A percentile compares a stretch with the other conserved stretches of the same genome.
These are phyloP conservation scores for Endothia cerciana DNA, from an alignment of 2,329 filamentous ascomycete genomes.

Conservation along the genomic window DNA sequence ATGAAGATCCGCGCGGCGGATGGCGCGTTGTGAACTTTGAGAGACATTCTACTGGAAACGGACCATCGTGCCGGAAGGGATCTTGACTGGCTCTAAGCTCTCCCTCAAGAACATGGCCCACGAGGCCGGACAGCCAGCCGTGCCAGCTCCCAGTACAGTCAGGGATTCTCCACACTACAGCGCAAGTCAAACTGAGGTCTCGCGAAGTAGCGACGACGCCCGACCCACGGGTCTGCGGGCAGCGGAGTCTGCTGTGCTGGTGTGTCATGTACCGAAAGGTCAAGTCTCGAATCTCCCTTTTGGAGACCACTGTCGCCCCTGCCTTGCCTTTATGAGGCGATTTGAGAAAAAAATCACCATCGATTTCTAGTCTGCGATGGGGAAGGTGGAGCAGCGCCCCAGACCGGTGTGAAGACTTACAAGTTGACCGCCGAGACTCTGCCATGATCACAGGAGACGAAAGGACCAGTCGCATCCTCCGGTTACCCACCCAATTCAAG, in stretches of 20 bases:
- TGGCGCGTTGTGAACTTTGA: neutral
- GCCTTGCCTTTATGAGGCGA: neutral
- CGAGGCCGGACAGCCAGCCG: neutral
- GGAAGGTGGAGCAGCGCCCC: slow-evolving; percentile 6
- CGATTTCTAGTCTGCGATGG: neutral
- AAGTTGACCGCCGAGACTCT: slow-evolving; percentile 12
- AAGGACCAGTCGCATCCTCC: slow-evolving; percentile 3
- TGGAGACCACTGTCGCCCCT: neutral
- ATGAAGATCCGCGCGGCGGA: neutral
- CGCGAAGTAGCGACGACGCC: neutral
- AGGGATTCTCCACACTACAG: neutral
- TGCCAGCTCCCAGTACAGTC: too few species aligned
- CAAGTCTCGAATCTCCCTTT: neutral
- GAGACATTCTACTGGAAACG: neutral
- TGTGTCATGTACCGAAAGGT: neutral
- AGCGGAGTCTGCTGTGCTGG: neutral
- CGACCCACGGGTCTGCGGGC: neutral
- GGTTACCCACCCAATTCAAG: slow-evolving; percentile 1
- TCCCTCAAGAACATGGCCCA: too few species aligned
- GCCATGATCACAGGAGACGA: neutral
- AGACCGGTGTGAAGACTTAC: slow-evolving; percentile 15
- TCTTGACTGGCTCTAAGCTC: neutral
- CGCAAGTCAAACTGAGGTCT: neutral
- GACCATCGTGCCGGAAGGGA: neutral
- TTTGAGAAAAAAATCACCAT: neutral